Evolutionary conservation across 2,329 filamentous ascomycete species (phyloP), one percentile per base, ranked within the genome.

Genomic region (Aspergillus nomiae): DNA sequence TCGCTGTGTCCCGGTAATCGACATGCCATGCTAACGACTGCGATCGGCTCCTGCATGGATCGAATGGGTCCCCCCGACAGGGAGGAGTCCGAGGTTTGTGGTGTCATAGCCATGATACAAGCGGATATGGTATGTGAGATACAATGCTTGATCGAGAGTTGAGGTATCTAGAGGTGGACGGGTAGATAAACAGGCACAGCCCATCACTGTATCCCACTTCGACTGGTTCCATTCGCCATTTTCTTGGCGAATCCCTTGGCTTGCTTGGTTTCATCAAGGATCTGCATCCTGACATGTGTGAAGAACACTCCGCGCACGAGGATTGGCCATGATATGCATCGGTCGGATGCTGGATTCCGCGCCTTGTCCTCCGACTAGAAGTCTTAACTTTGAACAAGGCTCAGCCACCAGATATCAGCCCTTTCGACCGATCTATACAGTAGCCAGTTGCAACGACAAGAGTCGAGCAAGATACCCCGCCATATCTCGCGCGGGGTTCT

Each of bases 31-130:
- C 62, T 59, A 2, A 64, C 46, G 6, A 64, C 56, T 6, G 62
- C 62, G 26, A 64, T 59, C 19, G 62, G 62, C 32, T 64, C 62
- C 51, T 64, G 62, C 16, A 50, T 53, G 51, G 51, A 57, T 16
- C 57, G 21, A n/a, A 26, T 45, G 12, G 61, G 36, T 24, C 34
- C 41, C 51, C 57, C 24, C 7, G 50, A 59, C 2, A 36, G 48
- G 6, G 57, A 12, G 6, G 57, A 63, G 43, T 63, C 51, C 12
- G 61, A 63, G 0, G 61, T 59, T 14, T 59, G 38, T 24, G 61
- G 61, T 16, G 61, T 63, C 32, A 59, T 26, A 1, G 57, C 61
- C 61, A 63, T 63, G 1, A 3, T 51, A 26, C 9, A 26, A 11
- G 12, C 4, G 16, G 21, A 12, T 24, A 38, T 50, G 28, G 14